These are phyloP conservation scores for Torulaspora microellipsoides DNA, from an alignment of 805 yeast species.

Conservation along the genomic window DNA sequence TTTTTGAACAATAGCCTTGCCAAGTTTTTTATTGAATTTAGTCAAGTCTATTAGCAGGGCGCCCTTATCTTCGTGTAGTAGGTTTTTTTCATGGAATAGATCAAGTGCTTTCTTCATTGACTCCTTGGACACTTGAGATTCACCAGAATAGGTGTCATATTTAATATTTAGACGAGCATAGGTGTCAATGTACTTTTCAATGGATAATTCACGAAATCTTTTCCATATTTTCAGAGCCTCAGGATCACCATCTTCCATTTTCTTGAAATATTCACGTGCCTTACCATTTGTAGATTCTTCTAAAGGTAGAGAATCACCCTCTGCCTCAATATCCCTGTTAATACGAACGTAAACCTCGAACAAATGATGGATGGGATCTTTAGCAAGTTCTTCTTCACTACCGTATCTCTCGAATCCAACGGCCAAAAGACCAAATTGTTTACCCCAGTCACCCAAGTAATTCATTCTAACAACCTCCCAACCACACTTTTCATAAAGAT, in stretches of 20 bases:
- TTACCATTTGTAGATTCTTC: conserved; percentile 60
- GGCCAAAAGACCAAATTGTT: conserved; percentile 94
- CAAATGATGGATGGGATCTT: conserved; percentile 89
- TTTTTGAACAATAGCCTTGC: conserved; percentile 88
- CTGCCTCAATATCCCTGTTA: conserved; percentile 65
- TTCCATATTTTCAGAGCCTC: conserved; percentile 74
- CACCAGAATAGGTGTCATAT: conserved; percentile 90
- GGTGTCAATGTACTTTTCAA: conserved; percentile 77
- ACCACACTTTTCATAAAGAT: conserved; percentile 84
- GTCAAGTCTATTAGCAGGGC: conserved; percentile 85
- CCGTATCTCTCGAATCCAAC: conserved; percentile 90
- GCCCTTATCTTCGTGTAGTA: conserved; percentile 84
- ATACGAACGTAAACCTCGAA: conserved; percentile 89
- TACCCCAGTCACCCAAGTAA: conserved; percentile 99
- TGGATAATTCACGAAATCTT: conserved; percentile 85
- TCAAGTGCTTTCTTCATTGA: conserved; percentile 63
- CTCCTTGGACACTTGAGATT: conserved; percentile 82
- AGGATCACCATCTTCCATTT: conserved; percentile 91
- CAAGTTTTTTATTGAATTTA: conserved; percentile 82
- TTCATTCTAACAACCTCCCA: conserved; percentile 91
- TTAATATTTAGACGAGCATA: conserved; percentile 88
- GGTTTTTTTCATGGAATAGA: conserved; percentile 57
- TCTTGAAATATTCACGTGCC: conserved; percentile 83
- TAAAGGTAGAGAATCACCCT: conserved; percentile 47
- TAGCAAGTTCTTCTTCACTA: conserved; percentile 58